These are phyloP conservation scores for Aspergillus carbonarius DNA, from an alignment of 2,329 filamentous ascomycete species.

Conservation along the genomic window DNA sequence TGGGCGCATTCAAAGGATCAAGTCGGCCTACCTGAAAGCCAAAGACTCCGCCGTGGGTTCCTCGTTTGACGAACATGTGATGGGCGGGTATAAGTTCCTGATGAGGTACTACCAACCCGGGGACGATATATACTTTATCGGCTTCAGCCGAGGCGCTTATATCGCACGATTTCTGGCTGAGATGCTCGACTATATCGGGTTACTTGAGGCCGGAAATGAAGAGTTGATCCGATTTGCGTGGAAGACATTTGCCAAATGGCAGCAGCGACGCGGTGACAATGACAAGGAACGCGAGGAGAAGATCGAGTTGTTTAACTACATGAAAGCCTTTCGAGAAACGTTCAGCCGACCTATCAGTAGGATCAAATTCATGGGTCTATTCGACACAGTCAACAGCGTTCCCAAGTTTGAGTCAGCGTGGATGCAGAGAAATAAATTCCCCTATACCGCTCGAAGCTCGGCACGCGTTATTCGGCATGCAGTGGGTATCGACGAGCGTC, in stretches of 20 bases:
- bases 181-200: conserved; percentile 79
- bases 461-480: conserved; percentile 58
- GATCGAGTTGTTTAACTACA: conserved; percentile 65
- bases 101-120: conserved; percentile 68
- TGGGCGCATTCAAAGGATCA: conserved; percentile 51
- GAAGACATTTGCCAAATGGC: conserved; percentile 54
- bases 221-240: conserved; percentile 82
- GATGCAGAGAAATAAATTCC: conserved; percentile 77
- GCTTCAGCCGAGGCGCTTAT: conserved; percentile 71
- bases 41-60: conserved; percentile 74
- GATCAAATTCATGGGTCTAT: conserved; percentile 74
- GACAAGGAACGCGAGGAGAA: conserved; percentile 28
- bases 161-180: conserved; percentile 75
- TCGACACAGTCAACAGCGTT: conserved; percentile 79
- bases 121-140: conserved; percentile 67
- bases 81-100: conserved; percentile 76
- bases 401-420: conserved; percentile 69
- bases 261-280: conserved; percentile 31
- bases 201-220: conserved; percentile 78
- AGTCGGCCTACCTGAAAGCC: conserved; percentile 46
- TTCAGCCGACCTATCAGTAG: conserved; percentile 72
- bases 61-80: conserved; percentile 78
- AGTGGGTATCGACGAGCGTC: conserved; percentile 58
- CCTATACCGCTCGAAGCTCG: conserved; percentile 55
- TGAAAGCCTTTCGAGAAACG: conserved; percentile 77